Percentiles rank a stretch among this genome's conserved stretches.
Evolutionary conservation across 768 basidiomycete genomes (phyloP).

Genomic region (Mycena galericulata): DNA sequence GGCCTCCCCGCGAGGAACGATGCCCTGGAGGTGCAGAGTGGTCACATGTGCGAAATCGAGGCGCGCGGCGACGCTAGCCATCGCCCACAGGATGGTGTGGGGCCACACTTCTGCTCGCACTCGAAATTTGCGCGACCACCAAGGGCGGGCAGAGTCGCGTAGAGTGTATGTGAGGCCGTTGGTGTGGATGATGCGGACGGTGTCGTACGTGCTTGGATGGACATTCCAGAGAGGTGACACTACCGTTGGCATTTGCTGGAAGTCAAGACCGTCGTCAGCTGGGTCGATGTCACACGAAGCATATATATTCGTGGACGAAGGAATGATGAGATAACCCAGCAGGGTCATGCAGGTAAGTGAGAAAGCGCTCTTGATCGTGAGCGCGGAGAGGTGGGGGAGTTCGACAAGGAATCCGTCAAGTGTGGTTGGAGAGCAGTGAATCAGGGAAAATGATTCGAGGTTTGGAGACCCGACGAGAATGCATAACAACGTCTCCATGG

Average conservation of each 20-base stretch:
- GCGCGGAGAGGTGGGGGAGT: constrained; percentile 18
- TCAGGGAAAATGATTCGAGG: constrained; percentile 25
- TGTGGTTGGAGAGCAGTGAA: constrained; percentile 13
- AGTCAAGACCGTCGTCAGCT: background rate
- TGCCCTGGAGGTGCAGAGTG: constrained; percentile 22
- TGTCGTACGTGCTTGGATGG: constrained; percentile 21
- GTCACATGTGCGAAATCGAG: constrained; percentile 16
- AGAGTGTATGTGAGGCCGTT: constrained; percentile 8
- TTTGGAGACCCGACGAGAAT: constrained; percentile 17
- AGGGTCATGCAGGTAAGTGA: background rate
- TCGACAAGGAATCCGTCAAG: constrained; percentile 15
- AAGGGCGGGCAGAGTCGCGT: constrained; percentile 18
- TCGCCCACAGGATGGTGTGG: background rate
- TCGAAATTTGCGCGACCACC: constrained; percentile 14
- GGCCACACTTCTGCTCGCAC: constrained; percentile 9
- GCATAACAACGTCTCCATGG: constrained; percentile 8
- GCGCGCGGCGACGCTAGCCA: background rate
- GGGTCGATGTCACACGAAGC: background rate
- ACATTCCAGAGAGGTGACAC: background rate
- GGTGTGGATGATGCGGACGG: constrained; percentile 27
- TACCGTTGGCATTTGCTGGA: background rate
- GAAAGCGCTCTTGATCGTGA: background rate
- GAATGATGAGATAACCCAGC: constrained; percentile 7
- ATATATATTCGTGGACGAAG: constrained; percentile 6
- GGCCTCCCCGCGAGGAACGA: background rate